phyloP scores from a whole-genome alignment of 140 eudicot genomes.

The Eryngium alpinum region DNA sequence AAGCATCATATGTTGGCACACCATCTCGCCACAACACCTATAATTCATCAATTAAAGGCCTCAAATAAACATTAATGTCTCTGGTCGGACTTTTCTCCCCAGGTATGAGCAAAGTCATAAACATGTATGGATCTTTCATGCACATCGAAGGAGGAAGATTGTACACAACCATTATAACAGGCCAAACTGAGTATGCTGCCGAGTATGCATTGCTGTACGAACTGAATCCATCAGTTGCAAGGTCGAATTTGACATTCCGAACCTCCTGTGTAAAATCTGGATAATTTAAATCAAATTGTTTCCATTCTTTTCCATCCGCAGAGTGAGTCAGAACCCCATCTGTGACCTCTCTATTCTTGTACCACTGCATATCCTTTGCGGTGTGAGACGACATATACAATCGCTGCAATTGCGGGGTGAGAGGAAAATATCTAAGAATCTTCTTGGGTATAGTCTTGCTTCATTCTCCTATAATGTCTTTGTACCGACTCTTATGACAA shows the following conservation, averaged over 20 bases:
- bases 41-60: background rate
- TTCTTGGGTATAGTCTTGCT: no score
- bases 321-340: no score
- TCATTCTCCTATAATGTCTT: no score
- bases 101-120: background rate
- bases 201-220: background rate
- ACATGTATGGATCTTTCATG: conserved; percentile 2
- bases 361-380: no score
- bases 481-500: no score
- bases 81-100: background rate
- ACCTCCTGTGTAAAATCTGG: no score
- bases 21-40: background rate
- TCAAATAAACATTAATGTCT: background rate
- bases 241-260: background rate
- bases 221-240: background rate
- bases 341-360: no score
- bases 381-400: no score
- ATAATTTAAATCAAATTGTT: no score
- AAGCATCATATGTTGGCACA: background rate
- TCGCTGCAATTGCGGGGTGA: no score
- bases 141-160: background rate
- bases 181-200: background rate
- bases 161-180: background rate
- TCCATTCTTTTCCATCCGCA: no score
- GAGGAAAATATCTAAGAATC: no score